Conservation (phyloP, 2,329 filamentous ascomycete species). For the Fusarium nanum region DNA sequence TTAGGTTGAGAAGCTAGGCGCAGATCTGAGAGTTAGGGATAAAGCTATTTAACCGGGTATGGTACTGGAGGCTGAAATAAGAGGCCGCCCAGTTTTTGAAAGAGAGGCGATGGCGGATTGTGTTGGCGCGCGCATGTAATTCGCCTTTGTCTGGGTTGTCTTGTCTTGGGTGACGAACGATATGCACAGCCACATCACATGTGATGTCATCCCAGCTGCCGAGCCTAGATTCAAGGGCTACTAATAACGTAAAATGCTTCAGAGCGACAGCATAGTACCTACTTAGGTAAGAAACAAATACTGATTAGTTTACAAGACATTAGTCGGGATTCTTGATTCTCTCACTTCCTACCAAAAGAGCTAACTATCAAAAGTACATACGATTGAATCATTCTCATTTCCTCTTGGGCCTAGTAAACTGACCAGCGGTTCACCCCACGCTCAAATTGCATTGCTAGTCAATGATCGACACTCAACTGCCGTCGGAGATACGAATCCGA, state of each 20-base stretch:
- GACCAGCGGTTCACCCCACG: conserved; percentile 21
- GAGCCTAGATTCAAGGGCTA: conserved; percentile 1
- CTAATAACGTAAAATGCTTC: neutral
- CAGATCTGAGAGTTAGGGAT: neutral
- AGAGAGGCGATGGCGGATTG: conserved; percentile 18
- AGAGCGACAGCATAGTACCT: neutral
- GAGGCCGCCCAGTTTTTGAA: conserved; percentile 37
- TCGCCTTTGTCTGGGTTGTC: conserved; percentile 42
- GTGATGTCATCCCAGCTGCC: conserved; percentile 49
- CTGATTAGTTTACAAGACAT: neutral
- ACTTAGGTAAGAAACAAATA: neutral
- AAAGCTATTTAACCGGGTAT: conserved; percentile 22
- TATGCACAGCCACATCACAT: conserved; percentile 50
- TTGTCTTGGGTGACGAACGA: conserved; percentile 31
- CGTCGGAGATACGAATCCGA: conserved; percentile 30
- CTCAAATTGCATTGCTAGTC: conserved; percentile 5
- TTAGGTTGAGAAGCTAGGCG: neutral
- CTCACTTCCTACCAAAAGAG: too few relatives aligned
- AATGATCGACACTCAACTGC: conserved; percentile 40
- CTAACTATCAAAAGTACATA: neutral
- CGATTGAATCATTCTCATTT: too few relatives aligned
- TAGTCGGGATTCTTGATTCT: neutral
- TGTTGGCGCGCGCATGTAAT: conserved; percentile 44
- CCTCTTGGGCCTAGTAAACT: neutral
- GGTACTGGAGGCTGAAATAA: neutral